Evolutionary conservation across 805 yeast species (phyloP).

Genomic region (Kluyveromyces siamensis): DNA sequence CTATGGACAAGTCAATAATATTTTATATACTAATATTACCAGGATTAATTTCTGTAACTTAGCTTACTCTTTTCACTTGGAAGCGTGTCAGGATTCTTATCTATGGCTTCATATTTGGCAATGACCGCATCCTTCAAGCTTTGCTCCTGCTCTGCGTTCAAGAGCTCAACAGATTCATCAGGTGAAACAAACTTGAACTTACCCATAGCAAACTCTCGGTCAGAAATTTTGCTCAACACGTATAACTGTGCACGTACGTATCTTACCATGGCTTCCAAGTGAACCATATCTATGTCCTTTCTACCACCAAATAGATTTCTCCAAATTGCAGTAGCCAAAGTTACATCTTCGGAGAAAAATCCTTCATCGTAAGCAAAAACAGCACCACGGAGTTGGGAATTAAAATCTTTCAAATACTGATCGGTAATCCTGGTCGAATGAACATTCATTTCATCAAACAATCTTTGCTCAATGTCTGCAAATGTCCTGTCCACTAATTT

Average conservation of each 20-base stretch:
- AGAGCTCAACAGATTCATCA: conserved; percentile 61
- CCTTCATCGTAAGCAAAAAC: conserved; percentile 92
- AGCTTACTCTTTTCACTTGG: conserved; percentile 54
- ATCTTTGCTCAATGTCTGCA: conserved; percentile 78
- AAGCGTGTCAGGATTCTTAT: conserved; percentile 33
- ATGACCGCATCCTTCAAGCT: conserved; percentile 42
- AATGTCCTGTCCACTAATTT: conserved; percentile 83
- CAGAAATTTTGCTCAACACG: conserved; percentile 76
- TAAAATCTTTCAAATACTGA: conserved; percentile 80
- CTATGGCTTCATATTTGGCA: conserved; percentile 43
- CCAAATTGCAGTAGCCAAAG: conserved; percentile 74
- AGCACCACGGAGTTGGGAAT: conserved; percentile 81
- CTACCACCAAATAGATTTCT: conserved; percentile 87
- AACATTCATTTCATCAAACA: conserved; percentile 81
- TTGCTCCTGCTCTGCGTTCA: conserved; percentile 56
- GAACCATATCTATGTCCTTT: conserved; percentile 68
- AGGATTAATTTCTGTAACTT: conserved; percentile 37
- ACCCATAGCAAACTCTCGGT: conserved; percentile 90
- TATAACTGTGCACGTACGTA: conserved; percentile 86
- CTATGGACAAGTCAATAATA: neutral
- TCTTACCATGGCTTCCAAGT: conserved; percentile 81
- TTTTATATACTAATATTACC: neutral
- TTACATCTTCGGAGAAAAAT: conserved; percentile 65
- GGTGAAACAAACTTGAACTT: conserved; percentile 80
- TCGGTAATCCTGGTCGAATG: conserved; percentile 74